A percentile compares a stretch with the other conserved stretches of the same genome.
These are phyloP conservation scores for Pythium periplocum DNA, from an alignment of 352 stramenopile genomes.

Conservation along the genomic window DNA sequence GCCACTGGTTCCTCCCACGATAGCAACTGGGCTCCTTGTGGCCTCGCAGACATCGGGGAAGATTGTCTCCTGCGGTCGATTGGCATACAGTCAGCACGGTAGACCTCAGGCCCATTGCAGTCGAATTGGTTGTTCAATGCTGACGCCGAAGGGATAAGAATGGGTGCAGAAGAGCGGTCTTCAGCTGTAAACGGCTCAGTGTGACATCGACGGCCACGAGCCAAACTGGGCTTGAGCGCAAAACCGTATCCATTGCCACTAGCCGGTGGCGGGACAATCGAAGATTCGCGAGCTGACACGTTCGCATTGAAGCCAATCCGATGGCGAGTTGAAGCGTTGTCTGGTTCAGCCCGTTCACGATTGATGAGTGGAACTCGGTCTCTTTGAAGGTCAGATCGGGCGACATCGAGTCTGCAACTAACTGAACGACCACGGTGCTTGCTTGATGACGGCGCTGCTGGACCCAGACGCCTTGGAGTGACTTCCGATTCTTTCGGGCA, in stretches of 20 bases:
- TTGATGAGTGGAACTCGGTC: background rate
- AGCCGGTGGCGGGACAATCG: background rate
- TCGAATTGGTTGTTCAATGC: conserved; percentile 10
- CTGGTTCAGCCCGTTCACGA: background rate
- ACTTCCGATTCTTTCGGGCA: conserved; percentile 36
- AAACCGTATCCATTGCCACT: conserved; percentile 24
- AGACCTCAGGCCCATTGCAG: conserved; percentile 1
- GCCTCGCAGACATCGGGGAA: conserved; percentile 7
- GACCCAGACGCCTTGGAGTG: conserved; percentile 7
- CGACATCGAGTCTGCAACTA: background rate
- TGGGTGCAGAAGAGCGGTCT: conserved; percentile 48
- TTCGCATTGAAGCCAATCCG: conserved; percentile 6
- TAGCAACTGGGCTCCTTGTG: conserved; percentile 23
- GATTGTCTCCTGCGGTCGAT: background rate
- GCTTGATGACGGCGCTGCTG: conserved; percentile 3
- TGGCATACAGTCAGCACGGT: background rate
- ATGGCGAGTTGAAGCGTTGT: conserved; percentile 5
- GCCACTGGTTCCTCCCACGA: conserved; percentile 61
- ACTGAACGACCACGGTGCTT: conserved; percentile 4
- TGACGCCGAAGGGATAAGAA: conserved; percentile 43
- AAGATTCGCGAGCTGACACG: background rate
- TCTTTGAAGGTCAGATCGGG: background rate
- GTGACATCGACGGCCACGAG: conserved; percentile 26
- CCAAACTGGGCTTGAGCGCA: conserved; percentile 12
- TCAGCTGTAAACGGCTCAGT: conserved; percentile 28